Percentiles rank a stretch among this genome's conserved stretches.
Conservation (phyloP, 768 basidiomycete genomes). For the Leccinum ochraceum region DNA sequence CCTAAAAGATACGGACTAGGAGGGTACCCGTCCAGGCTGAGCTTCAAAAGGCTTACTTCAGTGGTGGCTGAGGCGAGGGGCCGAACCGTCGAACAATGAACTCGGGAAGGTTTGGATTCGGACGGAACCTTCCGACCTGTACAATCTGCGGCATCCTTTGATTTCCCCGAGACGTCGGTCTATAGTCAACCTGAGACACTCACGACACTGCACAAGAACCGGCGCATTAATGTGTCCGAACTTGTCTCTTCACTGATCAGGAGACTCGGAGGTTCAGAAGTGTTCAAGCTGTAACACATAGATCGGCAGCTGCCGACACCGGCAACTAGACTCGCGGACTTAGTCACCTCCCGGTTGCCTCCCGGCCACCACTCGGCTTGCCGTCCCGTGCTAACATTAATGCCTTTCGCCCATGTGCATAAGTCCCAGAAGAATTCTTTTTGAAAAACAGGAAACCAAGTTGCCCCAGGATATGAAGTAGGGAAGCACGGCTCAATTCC, state of each 20-base stretch:
- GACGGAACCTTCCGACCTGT: neutral
- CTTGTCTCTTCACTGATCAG: neutral
- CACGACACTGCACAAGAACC: neutral
- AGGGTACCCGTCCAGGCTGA: neutral
- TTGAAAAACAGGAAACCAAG: neutral
- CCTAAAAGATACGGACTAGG: neutral
- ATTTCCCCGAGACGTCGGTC: neutral
- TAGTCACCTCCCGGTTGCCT: neutral
- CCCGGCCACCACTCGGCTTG: neutral
- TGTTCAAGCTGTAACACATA: neutral
- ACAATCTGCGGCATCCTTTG: neutral
- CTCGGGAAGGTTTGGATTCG: neutral
- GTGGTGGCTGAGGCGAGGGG: neutral
- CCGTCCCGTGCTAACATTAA: neutral
- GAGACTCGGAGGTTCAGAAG: neutral
- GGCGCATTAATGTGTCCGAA: neutral
- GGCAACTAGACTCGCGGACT: neutral
- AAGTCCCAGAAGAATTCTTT: neutral
- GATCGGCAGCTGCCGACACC: neutral
- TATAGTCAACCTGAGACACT: neutral
- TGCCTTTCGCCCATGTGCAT: neutral
- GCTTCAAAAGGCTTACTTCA: neutral
- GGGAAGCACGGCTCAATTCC: neutral
- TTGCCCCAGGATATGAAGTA: neutral
- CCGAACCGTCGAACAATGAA: neutral